phyloP scores from a whole-genome alignment of 345 rosid genomes.

The Linum tenue region DNA sequence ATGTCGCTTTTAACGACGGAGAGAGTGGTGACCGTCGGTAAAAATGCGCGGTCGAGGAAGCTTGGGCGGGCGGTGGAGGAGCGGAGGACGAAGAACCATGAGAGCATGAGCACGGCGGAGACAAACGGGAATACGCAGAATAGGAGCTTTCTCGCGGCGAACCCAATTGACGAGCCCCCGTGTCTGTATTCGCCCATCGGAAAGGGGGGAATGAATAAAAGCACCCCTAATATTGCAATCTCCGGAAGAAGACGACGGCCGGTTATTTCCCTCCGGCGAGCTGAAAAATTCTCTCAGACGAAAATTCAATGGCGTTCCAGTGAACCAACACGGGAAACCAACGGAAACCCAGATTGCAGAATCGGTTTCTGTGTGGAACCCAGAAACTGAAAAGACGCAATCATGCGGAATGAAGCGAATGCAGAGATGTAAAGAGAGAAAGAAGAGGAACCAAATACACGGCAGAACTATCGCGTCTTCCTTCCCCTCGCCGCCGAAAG shows the following conservation, averaged over 20 bases:
- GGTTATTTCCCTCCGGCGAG: neutral
- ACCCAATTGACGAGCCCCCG: slow-evolving; percentile 18
- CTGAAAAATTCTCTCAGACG: neutral
- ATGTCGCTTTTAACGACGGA: slow-evolving; percentile 24
- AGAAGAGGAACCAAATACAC: neutral
- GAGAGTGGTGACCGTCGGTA: slow-evolving; percentile 19
- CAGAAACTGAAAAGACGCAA: neutral
- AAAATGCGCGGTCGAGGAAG: slow-evolving; percentile 28
- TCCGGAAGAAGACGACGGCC: neutral
- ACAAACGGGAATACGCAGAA: slow-evolving; percentile 35
- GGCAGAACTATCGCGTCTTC: too few relatives aligned
- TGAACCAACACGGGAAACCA: neutral
- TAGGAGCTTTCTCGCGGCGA: slow-evolving; percentile 34
- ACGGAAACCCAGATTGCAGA: neutral
- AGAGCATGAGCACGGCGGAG: slow-evolving; percentile 39
- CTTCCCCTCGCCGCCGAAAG: too few relatives aligned
- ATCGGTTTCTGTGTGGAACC: neutral
- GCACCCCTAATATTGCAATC: neutral
- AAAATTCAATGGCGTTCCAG: neutral
- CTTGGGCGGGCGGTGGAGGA: slow-evolving; percentile 34
- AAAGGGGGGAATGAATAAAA: neutral
- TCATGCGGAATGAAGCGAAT: neutral
- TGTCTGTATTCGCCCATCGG: neutral
- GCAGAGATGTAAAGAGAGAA: neutral
- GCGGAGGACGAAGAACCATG: slow-evolving; percentile 65